A percentile compares a stretch with the other conserved stretches of the same genome.
Evolutionary conservation across 768 basidiomycete species (phyloP).

Genomic region (Tulasnella calospora): DNA sequence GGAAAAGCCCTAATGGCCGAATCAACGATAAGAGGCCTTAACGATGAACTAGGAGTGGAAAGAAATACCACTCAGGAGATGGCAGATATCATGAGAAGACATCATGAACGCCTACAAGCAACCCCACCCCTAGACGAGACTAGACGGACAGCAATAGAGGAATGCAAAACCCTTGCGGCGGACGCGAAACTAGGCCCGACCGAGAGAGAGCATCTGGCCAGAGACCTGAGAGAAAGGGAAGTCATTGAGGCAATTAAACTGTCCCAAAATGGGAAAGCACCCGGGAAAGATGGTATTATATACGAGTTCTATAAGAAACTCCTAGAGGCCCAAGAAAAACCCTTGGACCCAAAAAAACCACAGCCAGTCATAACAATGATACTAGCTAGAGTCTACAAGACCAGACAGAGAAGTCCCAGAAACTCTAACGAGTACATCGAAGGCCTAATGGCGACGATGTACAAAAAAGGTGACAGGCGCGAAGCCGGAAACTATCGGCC

Average conservation of each 20-base stretch:
- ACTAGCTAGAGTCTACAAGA: not conserved
- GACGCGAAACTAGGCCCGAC: too few relatives aligned
- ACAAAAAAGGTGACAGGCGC: slow-evolving; percentile 19
- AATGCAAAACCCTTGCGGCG: too few relatives aligned
- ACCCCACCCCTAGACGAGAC: too few relatives aligned
- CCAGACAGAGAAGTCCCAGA: not conserved
- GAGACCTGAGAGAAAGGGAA: not conserved
- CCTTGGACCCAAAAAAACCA: not conserved
- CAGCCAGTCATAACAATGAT: not conserved
- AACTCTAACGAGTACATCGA: not conserved
- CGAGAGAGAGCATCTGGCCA: too few relatives aligned
- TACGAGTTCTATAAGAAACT: slow-evolving; percentile 22
- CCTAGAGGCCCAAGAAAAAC: not conserved
- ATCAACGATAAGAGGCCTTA: too few relatives aligned
- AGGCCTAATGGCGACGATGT: slow-evolving; percentile 7
- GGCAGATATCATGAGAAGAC: too few relatives aligned
- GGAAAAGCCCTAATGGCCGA: too few relatives aligned
- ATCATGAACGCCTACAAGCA: too few relatives aligned
- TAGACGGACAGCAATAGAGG: too few relatives aligned
- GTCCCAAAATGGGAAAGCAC: slow-evolving; percentile 3
- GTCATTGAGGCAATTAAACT: not conserved
- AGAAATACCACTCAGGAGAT: too few relatives aligned
- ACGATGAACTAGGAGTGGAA: too few relatives aligned
- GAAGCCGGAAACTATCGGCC: slow-evolving; percentile 18
- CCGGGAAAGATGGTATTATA: slow-evolving; percentile 1